phyloP scores from a whole-genome alignment of 2,329 filamentous ascomycete species.

The Claviceps sp. region DNA sequence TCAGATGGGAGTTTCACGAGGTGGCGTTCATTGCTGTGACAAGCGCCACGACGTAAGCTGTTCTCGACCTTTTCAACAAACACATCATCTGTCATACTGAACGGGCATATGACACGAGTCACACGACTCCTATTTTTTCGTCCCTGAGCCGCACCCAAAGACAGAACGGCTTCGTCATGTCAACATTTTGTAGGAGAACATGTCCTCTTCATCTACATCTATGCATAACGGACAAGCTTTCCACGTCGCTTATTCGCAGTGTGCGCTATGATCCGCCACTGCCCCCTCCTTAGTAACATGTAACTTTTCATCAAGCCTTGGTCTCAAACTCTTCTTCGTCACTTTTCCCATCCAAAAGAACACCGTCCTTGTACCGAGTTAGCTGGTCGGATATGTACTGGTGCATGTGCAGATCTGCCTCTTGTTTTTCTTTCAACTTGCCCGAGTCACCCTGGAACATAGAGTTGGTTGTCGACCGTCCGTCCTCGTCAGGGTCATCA shows the following conservation, averaged over 20 bases:
- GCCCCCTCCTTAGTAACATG: background rate
- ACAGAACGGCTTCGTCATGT: background rate
- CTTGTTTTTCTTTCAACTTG: conserved; percentile 31
- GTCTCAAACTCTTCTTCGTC: conserved; percentile 36
- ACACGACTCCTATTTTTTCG: background rate
- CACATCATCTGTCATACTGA: no score
- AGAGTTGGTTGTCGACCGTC: conserved; percentile 18
- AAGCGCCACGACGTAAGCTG: background rate
- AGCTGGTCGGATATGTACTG: conserved; percentile 75
- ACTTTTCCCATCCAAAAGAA: conserved; percentile 10
- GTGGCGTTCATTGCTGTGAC: background rate
- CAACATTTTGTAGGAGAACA: background rate
- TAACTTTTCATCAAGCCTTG: conserved; percentile 13
- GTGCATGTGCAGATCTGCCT: conserved; percentile 59
- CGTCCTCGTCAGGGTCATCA: conserved; percentile 10
- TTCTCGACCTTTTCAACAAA: background rate
- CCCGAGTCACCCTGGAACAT: conserved; percentile 27
- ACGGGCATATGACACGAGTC: background rate
- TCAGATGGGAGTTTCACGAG: background rate
- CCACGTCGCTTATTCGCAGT: background rate
- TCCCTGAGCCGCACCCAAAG: background rate
- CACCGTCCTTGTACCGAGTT: conserved; percentile 43
- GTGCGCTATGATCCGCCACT: no score
- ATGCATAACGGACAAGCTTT: background rate
- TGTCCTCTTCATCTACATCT: background rate